A percentile compares a stretch with the other conserved stretches of the same genome.
These are phyloP conservation scores for Beta corolliflora DNA, from an alignment of 179 eudicot species.

Conservation along the genomic window DNA sequence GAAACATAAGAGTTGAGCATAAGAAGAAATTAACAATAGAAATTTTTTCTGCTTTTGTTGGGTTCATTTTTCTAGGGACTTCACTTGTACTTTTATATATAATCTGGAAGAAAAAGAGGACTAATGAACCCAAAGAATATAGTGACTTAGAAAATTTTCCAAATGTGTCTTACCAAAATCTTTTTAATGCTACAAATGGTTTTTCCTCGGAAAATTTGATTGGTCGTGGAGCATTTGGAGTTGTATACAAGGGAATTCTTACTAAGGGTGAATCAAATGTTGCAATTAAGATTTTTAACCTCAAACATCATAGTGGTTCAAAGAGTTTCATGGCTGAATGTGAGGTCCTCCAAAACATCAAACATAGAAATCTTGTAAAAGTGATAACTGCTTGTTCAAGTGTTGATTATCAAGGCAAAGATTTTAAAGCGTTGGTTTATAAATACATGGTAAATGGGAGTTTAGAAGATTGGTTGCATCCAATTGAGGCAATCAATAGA, in stretches of 20 bases:
- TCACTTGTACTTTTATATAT: not conserved
- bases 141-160: not conserved
- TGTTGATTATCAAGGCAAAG: slow-evolving; percentile 30
- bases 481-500: not conserved
- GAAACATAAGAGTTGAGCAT: not conserved
- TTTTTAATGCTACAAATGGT: slow-evolving; percentile 27
- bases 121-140: not conserved
- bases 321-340: slow-evolving; percentile 37
- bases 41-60: not conserved
- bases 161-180: slow-evolving; percentile 23
- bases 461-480: slow-evolving; percentile 37
- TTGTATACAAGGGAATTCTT: slow-evolving; percentile 30
- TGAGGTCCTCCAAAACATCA: slow-evolving; percentile 26
- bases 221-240: slow-evolving; percentile 24
- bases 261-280: not conserved
- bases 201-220: slow-evolving; percentile 20
- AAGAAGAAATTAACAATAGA: not conserved
- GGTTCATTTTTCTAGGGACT: not conserved
- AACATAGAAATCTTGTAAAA: slow-evolving; percentile 35
- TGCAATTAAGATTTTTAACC: slow-evolving; percentile 13
- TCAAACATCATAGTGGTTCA: slow-evolving; percentile 12
- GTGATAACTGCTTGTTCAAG: slow-evolving; percentile 40
- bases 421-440: slow-evolving; percentile 40
- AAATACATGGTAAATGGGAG: slow-evolving; percentile 36
- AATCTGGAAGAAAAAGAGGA: not conserved